Evolutionary conservation across 1,139 yeast species (phyloP), one percentile per base, ranked within the genome.

Genomic region (Saccharomyces pastorianus): DNA sequence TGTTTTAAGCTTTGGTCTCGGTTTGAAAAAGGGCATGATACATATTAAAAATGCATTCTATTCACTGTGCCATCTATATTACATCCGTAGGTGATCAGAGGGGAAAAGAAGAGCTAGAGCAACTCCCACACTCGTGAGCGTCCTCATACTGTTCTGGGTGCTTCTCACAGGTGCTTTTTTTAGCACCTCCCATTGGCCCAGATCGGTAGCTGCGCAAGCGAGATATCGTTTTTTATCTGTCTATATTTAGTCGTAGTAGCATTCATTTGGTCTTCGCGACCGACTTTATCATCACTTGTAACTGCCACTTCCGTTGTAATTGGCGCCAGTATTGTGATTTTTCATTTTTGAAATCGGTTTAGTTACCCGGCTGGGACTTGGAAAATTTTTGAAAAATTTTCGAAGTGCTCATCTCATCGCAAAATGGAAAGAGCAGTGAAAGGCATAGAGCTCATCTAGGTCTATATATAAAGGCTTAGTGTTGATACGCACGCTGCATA

Each of bases 81-180:
- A 48, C 52, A 38, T 49, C 57, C 59, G 62, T 65, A 62, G 67
- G 58, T 66, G 69, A 65, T 53, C 67, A 64, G 68, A 66, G 69
- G 69, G 69, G 69, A 66, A 66, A 66, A 64, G 68, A 63, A 64
- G 64, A 51, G 69, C 69, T 55, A 66, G 69, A 66, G 47, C 47
- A 57, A 64, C 49, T 44, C 50, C 56, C 50, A 51, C 27, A 46
- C 49, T 55, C 66, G 57, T 59, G 62, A 61, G 63, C 69, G 69
- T 66, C 69, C 69, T 66, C 69, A 66, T 66, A 66, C 68, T 64
- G 68, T 60, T 58, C 59, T 58, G 56, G 55, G 59, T 59, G 58
- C 51, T 46, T 48, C 47, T 31, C 52, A 57, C 48, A 41, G 34
- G 32, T 41, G 38, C 34, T 11, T 31, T 5, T 23, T 41, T 23